phyloP scores from a whole-genome alignment of 1,284 basidiomycete genomes.

The Moesziomyces sp. region DNA sequence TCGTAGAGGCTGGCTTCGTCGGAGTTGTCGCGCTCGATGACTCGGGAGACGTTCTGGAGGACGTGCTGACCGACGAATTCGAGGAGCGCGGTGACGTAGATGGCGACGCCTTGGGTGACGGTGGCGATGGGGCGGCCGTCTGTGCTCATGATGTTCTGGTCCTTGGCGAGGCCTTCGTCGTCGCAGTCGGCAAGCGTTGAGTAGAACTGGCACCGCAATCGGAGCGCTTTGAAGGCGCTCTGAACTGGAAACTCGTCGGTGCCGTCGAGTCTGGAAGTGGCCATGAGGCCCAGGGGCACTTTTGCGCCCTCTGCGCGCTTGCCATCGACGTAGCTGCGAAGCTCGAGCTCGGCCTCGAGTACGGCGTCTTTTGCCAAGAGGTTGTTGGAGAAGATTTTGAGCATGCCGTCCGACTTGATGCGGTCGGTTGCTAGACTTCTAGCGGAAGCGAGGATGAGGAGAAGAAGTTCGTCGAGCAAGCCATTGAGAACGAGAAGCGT shows the following conservation, averaged over 20 bases:
- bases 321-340: conserved; percentile 56
- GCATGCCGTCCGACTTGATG: conserved; percentile 62
- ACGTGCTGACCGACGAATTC: conserved; percentile 60
- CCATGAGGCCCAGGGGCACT: conserved; percentile 59
- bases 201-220: conserved; percentile 58
- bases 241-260: conserved; percentile 57
- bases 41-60: conserved; percentile 53
- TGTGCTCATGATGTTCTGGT: conserved; percentile 62
- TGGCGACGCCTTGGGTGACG: conserved; percentile 60
- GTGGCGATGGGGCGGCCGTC: conserved; percentile 64
- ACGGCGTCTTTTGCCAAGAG: conserved; percentile 61
- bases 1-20: conserved; percentile 60
- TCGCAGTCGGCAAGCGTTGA: conserved; percentile 57
- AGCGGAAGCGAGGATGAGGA: conserved; percentile 55
- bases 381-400: conserved; percentile 57
- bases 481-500: conserved; percentile 56
- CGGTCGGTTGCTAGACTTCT: conserved; percentile 58
- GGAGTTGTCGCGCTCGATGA: conserved; percentile 64
- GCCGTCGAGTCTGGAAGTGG: conserved; percentile 59
- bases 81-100: conserved; percentile 63
- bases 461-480: conserved; percentile 60
- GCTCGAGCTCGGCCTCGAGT: conserved; percentile 62
- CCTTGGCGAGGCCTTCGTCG: conserved; percentile 43
- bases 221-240: conserved; percentile 56
- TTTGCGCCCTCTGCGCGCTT: conserved; percentile 59